A percentile compares a stretch with the other conserved stretches of the same genome.
Conservation (phyloP, 352 stramenopile species). For the Albugo laibachii region DNA sequence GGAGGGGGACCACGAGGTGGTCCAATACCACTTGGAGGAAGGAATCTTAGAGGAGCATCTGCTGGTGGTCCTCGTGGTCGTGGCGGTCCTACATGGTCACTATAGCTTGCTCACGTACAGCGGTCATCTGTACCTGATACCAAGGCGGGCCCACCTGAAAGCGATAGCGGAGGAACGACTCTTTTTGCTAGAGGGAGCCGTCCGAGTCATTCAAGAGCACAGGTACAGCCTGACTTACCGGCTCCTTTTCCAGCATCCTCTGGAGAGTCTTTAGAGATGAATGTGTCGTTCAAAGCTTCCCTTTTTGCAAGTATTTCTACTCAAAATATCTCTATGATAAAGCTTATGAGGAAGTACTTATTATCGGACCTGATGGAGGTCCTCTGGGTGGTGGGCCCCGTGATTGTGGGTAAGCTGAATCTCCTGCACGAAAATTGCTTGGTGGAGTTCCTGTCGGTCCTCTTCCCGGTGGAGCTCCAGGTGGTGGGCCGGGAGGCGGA, state of each 20-base stretch:
- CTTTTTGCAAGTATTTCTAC: conserved; percentile 1
- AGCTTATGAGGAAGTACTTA: neutral
- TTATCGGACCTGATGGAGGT: conserved; percentile 8
- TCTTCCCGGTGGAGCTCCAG: conserved; percentile 8
- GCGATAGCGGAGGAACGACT: neutral
- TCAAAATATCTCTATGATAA: conserved; percentile 1
- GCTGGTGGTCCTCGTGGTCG: neutral
- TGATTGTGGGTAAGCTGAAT: conserved; percentile 17
- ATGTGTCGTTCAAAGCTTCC: conserved; percentile 9
- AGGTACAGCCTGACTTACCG: conserved; percentile 2
- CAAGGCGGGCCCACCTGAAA: conserved; percentile 1
- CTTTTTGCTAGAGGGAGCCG: too few species aligned
- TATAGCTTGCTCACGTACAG: conserved; percentile 7
- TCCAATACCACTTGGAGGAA: conserved; percentile 8
- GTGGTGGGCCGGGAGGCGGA: conserved; percentile 17
- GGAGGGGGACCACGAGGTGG: neutral
- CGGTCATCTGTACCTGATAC: conserved; percentile 16
- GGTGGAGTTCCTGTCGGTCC: conserved; percentile 12
- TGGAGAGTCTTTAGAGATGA: conserved; percentile 6
- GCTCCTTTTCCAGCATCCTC: conserved; percentile 10
- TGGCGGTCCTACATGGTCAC: conserved; percentile 10
- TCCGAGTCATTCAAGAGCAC: too few species aligned
- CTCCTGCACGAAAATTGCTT: conserved; percentile 14
- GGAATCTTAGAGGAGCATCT: conserved; percentile 8
- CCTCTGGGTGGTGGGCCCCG: conserved; percentile 15